These are phyloP conservation scores for Colletotrichum graminicola DNA, from an alignment of 2,329 filamentous ascomycete species.

Conservation along the genomic window DNA sequence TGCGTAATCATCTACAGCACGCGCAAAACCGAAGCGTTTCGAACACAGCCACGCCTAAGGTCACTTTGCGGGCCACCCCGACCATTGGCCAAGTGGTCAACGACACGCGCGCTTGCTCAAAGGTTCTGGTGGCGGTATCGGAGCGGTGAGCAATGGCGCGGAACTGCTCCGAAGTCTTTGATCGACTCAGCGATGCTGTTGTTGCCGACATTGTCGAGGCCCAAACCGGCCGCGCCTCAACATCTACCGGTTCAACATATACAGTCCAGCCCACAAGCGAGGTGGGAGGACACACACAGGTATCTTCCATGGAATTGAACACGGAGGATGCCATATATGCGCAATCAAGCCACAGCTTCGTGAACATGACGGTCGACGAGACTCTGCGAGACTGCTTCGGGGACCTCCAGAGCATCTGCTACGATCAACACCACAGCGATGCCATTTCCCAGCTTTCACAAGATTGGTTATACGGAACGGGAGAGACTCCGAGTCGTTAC, in stretches of 20 bases:
- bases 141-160: slow-evolving; percentile 56
- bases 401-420: slow-evolving; percentile 45
- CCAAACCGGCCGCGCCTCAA: slow-evolving; percentile 16
- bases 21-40: slow-evolving; percentile 40
- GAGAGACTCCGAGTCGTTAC: slow-evolving; percentile 21
- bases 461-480: slow-evolving; percentile 44
- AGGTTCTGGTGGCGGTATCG: slow-evolving; percentile 58
- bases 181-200: slow-evolving; percentile 57
- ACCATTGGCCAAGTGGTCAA: slow-evolving; percentile 58
- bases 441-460: slow-evolving; percentile 45
- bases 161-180: slow-evolving; percentile 58
- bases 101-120: slow-evolving; percentile 57
- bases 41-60: slow-evolving; percentile 16
- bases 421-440: slow-evolving; percentile 45
- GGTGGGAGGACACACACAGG: neutral
- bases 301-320: slow-evolving; percentile 1
- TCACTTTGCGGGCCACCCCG: slow-evolving; percentile 50
- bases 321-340: slow-evolving; percentile 16
- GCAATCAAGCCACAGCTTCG: slow-evolving; percentile 17
- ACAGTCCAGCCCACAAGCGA: neutral
- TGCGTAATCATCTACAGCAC: slow-evolving; percentile 55
- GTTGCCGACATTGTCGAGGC: slow-evolving; percentile 55
- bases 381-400: slow-evolving; percentile 56
- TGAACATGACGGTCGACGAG: slow-evolving; percentile 52
- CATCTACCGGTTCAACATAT: neutral